These are phyloP conservation scores for Fusarium longipes DNA, from an alignment of 2,329 filamentous ascomycete genomes.

Conservation along the genomic window DNA sequence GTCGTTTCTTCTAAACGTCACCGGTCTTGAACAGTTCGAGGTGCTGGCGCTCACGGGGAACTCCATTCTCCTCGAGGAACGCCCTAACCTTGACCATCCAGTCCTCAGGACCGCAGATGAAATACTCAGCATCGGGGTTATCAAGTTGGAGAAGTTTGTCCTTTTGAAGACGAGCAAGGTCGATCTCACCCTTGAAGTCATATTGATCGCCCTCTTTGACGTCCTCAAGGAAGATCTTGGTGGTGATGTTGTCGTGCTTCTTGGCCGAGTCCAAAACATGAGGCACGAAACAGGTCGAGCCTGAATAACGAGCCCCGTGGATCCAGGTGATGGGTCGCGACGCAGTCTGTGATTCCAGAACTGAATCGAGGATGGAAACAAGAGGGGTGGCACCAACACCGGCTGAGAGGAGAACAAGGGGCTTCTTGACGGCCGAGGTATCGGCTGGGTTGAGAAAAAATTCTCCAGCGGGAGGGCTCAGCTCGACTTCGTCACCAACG, in stretches of 20 bases:
- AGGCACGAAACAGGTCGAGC: conserved; percentile 65
- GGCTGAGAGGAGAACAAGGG: conserved; percentile 73
- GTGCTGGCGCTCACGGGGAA: conserved; percentile 68
- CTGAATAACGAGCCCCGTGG: conserved; percentile 66
- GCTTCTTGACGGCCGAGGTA: conserved; percentile 56
- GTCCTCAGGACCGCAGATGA: conserved; percentile 73
- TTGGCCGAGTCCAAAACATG: conserved; percentile 61
- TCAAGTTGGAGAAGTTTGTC: conserved; percentile 66
- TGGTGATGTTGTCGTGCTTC: conserved; percentile 48
- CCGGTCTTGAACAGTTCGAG: conserved; percentile 77
- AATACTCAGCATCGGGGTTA: conserved; percentile 71
- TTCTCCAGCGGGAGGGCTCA: conserved; percentile 67
- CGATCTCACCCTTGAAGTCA: conserved; percentile 67
- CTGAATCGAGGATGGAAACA: conserved; percentile 71
- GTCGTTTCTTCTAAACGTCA: conserved; percentile 35
- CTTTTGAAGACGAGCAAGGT: conserved; percentile 66
- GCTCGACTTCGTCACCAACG: conserved; percentile 64
- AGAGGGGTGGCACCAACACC: conserved; percentile 77
- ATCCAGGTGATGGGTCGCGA: conserved; percentile 69
- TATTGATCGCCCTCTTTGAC: conserved; percentile 67
- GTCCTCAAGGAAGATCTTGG: conserved; percentile 68
- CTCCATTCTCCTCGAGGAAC: conserved; percentile 65
- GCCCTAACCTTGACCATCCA: conserved; percentile 75
- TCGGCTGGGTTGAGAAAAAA: conserved; percentile 69
- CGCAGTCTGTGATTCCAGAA: conserved; percentile 51